A percentile compares a stretch with the other conserved stretches of the same genome.
These are phyloP conservation scores for Salvia sclarea DNA, from an alignment of 305 asterid species.

Conservation along the genomic window DNA sequence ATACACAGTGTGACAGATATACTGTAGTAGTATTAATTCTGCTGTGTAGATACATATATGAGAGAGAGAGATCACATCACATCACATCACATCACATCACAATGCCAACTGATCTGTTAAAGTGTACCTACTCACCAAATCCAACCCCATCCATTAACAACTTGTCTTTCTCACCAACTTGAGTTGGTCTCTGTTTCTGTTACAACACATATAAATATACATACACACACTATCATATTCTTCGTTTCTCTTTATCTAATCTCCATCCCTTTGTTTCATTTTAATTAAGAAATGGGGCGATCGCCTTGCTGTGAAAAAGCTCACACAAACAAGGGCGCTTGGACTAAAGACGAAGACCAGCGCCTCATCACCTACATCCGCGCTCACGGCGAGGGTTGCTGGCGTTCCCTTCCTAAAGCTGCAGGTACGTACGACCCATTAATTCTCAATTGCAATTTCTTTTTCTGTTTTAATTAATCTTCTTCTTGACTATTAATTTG, in stretches of 20 bases:
- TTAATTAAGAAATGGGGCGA: constrained; percentile 50
- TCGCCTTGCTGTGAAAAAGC: constrained; percentile 84
- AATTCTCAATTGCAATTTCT: neutral
- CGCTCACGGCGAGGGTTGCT: constrained; percentile 75
- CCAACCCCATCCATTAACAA: constrained; percentile 61
- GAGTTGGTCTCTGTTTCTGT: too few species aligned
- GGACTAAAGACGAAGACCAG: constrained; percentile 80
- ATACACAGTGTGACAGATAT: neutral
- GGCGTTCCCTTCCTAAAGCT: constrained; percentile 86
- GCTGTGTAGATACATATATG: neutral
- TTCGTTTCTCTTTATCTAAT: constrained; percentile 4
- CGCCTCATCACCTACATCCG: constrained; percentile 62
- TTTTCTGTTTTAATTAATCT: neutral
- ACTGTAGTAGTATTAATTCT: neutral
- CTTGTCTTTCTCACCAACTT: constrained; percentile 60
- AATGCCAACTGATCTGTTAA: constrained; percentile 55
- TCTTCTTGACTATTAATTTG: neutral
- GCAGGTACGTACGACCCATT: constrained; percentile 62
- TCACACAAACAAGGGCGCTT: constrained; percentile 79
- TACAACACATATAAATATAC: too few species aligned
- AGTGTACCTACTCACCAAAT: constrained; percentile 74
- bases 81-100: constrained; percentile 42
- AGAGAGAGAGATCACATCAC: constrained; percentile 36
- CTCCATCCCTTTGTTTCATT: constrained; percentile 17
- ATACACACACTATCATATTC: constrained; percentile 6